A percentile compares a stretch with the other conserved stretches of the same genome.
These are phyloP conservation scores for Tolypocladium endophyticum DNA, from an alignment of 2,329 filamentous ascomycete genomes.

Conservation along the genomic window DNA sequence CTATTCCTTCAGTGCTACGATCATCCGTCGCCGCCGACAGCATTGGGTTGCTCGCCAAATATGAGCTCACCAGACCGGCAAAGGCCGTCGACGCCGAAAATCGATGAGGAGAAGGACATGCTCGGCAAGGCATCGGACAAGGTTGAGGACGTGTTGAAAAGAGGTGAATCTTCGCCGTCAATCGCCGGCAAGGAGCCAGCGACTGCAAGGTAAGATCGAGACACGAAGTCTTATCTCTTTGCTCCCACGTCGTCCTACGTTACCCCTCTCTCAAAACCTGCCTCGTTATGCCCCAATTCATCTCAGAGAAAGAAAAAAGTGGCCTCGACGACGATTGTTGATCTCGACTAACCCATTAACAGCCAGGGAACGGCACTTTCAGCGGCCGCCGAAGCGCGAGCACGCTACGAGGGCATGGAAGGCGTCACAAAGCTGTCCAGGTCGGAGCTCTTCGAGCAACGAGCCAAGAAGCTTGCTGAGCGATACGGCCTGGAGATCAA, in stretches of 20 bases:
- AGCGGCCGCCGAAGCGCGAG: conserved; percentile 14
- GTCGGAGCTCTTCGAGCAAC: conserved; percentile 43
- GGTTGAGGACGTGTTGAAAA: conserved; percentile 40
- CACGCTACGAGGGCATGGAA: conserved; percentile 17
- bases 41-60: neutral
- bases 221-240: neutral
- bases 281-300: neutral
- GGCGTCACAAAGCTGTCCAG: conserved; percentile 32
- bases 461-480: conserved; percentile 44
- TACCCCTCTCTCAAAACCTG: neutral
- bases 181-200: neutral
- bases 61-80: conserved; percentile 34
- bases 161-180: conserved; percentile 23
- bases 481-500: conserved; percentile 46
- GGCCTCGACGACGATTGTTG: neutral
- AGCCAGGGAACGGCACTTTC: neutral
- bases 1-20: neutral
- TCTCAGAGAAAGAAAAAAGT: neutral
- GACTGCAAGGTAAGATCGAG: neutral
- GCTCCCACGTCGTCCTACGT: neutral
- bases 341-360: neutral
- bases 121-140: conserved; percentile 36
- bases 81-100: conserved; percentile 21
- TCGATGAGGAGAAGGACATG: conserved; percentile 32
- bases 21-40: neutral